Evolutionary conservation across 768 basidiomycete species (phyloP), one percentile per base, ranked within the genome.

Genomic region (Phlebiopsis flavidoalba): DNA sequence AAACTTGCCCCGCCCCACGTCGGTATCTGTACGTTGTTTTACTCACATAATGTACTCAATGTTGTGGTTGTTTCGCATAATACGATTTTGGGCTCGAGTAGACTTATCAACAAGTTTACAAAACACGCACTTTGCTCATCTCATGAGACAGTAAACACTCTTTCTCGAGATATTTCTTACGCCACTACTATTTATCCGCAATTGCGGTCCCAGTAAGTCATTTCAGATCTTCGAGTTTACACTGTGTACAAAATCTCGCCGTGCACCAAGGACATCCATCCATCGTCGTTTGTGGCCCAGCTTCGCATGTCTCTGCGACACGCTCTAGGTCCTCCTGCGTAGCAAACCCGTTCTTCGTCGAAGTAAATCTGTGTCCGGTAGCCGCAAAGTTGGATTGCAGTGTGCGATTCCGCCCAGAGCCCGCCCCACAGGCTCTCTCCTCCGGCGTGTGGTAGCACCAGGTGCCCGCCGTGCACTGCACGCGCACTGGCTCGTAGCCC

Each of bases 391-490:
- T 64, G 10, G 77, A 79, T 0, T 62, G 46, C 2, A 74, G 63
- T 0, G 69, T 72, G 5, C 79, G 65, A 14, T 76, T n/a, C 76
- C 7, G 76, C 75, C 76, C 75, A 77, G 31, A 74, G 33, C 8
- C 63, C 68, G 8, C 75, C 69, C 72, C 72, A 79, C 75, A 79
- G 7, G 62, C 66, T 0, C 73, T 67, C 43, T 80, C 76, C 57
- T 75, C 75, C 0, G 69, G 58, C 0, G 70, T 72, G 52, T 68
- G 72, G 63, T 63, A 78, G 64, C 75, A 76, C 77, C 72, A 75
- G 21, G 71, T 68, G 4, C 77, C 72, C 0, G 66, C 72, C 8
- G 68, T 69, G 48, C 69, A 59, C 0, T 65, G 66, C 21, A 79
- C 70, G 11, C 65, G 60, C 0, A 56, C 61, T 1, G 69, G 54